Base-by-base conservation (phyloP, 2,329 filamentous ascomycete species). In the Xylaria digitata region DNA sequence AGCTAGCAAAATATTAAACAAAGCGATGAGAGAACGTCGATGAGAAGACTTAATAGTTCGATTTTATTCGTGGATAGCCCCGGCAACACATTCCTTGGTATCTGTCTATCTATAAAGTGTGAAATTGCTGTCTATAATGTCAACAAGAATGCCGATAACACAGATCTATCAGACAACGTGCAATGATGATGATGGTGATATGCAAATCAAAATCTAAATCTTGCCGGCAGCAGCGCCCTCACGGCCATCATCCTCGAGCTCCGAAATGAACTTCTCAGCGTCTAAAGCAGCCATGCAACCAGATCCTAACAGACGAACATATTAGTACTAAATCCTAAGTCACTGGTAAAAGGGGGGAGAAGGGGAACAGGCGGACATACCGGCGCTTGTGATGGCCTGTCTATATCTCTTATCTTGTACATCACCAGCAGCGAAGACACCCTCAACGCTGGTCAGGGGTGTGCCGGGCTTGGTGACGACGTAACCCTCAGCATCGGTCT, bases 341-440 rank as follows among this genome's bases (percentile, higher is more conserved):
- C 13, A n/a, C 8, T 30, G 23, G 19, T 11, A 26, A 19, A 48
- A 19, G n/a, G 9, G 21, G n/a, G 19, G 6, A 9, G 42, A 48
- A 48, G 19, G 26, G 26, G 26, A 5, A 26, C 26, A 26, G 26
- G 17, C 37, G 11, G 72, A 87, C 90, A 78, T 84, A 94, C 93
- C 95, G 74, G 96, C 96, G 82, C 94, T 97, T 71, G 96, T 99
- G 73, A 99, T 96, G 53, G 96, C 96, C 84, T 99, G 96, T 79
- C 96, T 89, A 81, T 99, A 99, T 78, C 91, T 89, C 90, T 98
- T 99, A 80, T 99, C 96, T 84, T 99, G 96, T 9, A 99, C 96
- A 78, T 99, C 96, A 71, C 96, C 96, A 9, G 95, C 96, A 43
- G 96, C 96, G 78, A 97, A 99, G 21, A 99, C 93, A 79, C 96